Evolutionary conservation across 139 green algal genomes (phyloP), one percentile per base, ranked within the genome.

Genomic region (Chlorella sp.): DNA sequence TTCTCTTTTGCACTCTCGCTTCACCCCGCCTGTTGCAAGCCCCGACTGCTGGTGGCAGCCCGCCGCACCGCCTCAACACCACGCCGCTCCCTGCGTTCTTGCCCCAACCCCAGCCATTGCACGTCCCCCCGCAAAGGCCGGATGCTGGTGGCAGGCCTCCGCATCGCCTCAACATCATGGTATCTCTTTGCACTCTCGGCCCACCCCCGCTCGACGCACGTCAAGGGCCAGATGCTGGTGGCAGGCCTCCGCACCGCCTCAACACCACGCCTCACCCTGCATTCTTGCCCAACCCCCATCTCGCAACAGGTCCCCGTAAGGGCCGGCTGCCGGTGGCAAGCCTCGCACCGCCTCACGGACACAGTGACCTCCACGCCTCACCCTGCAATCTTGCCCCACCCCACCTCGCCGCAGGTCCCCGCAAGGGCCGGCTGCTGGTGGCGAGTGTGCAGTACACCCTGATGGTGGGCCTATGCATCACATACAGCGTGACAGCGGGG

Each of bases 401-500:
- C 34, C 75, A 1, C 75, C 75, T 7, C 34, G 75, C 75, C 37
- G 16, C 79, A 39, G 42, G 77, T 22, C 77, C 77, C 77, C 77
- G 77, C 22, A 53, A 36, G 36, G 88, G 83, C 85, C 77, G 32
- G n/a, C 90, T 66, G 82, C 15, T 86, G 3, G 87, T 93, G 3
- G 86, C 40, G 22, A 76, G 89, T 0, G 76, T 93, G 34, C 93
- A 96, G 89, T 94, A 71, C 77, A 89, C 77, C 28, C 86, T 92
- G 53, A 91, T 93, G 86, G 48, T 94, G 36, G 94, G 94, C 21
- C 93, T 96, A 22, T 91, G 91, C 28, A 93, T 95, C 68, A 93
- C 94, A 0, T 96, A 96, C 89, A 90, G 85, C 15, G 93, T 96
- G 2, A 95, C 94, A 30, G 94, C 94, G 30, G 94, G 94, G 34